Conservation (phyloP, 768 basidiomycete species). For the Gymnopilus junonius region DNA sequence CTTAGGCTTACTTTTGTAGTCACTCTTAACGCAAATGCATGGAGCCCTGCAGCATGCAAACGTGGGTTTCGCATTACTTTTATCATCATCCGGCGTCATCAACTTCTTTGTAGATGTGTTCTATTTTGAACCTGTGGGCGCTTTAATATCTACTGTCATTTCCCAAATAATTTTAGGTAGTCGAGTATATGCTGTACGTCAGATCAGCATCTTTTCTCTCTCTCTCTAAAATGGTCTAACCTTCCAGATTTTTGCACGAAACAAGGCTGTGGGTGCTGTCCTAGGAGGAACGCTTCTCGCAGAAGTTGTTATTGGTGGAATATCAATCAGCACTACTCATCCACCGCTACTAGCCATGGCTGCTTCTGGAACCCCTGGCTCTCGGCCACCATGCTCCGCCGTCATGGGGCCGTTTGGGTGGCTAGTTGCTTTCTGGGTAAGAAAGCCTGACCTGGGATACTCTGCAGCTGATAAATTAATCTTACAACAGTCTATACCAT, state of each 20-base stretch:
- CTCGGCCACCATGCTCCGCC: conserved; percentile 23
- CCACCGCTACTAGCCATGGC: conserved; percentile 16
- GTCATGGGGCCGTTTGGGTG: conserved; percentile 24
- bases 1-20: conserved; percentile 19
- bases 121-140: conserved; percentile 28
- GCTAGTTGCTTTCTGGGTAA: conserved; percentile 29
- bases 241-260: conserved; percentile 22
- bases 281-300: conserved; percentile 18
- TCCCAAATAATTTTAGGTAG: conserved; percentile 29
- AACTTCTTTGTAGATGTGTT: conserved; percentile 19
- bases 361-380: conserved; percentile 13
- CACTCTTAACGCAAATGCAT: conserved; percentile 18
- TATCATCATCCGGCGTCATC: background rate
- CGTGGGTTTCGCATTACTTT: conserved; percentile 6
- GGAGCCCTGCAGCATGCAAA: conserved; percentile 19
- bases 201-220: background rate
- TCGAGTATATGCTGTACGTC: conserved; percentile 28
- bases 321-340: conserved; percentile 21
- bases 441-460: background rate
- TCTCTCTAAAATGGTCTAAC: background rate
- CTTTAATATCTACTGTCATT: conserved; percentile 27
- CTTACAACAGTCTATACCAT: conserved; percentile 13
- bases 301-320: conserved; percentile 17
- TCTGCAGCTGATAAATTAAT: background rate
- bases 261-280: conserved; percentile 11